Evolutionary conservation across 352 stramenopile species (phyloP).

Genomic region (Phytophthora hibernalis): DNA sequence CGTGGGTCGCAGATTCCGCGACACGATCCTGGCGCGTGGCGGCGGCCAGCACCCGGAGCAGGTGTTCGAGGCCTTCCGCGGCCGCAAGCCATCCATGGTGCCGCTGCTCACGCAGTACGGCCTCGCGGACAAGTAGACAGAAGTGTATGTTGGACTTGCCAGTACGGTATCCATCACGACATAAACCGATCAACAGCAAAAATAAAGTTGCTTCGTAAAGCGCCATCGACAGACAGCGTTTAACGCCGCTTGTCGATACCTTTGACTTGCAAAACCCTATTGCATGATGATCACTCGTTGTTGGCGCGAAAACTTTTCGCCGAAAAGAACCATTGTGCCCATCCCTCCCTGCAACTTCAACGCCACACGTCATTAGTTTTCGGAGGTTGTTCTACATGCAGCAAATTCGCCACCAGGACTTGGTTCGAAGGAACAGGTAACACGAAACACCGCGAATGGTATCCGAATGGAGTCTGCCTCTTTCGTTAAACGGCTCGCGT

Average conservation of each 20-base stretch:
- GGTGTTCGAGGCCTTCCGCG: conserved; percentile 97
- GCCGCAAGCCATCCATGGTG: conserved; percentile 93
- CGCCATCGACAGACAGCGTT: background rate
- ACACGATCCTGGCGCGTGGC: conserved; percentile 93
- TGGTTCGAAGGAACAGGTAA: too few relatives aligned
- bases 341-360: conserved; percentile 31
- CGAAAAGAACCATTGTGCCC: background rate
- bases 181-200: too few relatives aligned
- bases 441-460: too few relatives aligned
- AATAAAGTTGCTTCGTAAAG: conserved; percentile 12
- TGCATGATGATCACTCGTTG: background rate
- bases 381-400: conserved; percentile 19
- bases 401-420: too few relatives aligned
- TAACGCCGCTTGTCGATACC: conserved; percentile 2
- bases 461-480: too few relatives aligned
- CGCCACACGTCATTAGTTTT: conserved; percentile 18
- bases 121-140: conserved; percentile 54
- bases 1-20: conserved; percentile 93
- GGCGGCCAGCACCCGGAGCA: conserved; percentile 89
- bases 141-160: too few relatives aligned
- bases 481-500: too few relatives aligned
- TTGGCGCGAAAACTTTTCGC: conserved; percentile 11
- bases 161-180: too few relatives aligned
- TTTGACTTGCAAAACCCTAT: conserved; percentile 4
- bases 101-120: conserved; percentile 96